Conservation (phyloP, 768 basidiomycete species). For the Astraeus odoratus region DNA sequence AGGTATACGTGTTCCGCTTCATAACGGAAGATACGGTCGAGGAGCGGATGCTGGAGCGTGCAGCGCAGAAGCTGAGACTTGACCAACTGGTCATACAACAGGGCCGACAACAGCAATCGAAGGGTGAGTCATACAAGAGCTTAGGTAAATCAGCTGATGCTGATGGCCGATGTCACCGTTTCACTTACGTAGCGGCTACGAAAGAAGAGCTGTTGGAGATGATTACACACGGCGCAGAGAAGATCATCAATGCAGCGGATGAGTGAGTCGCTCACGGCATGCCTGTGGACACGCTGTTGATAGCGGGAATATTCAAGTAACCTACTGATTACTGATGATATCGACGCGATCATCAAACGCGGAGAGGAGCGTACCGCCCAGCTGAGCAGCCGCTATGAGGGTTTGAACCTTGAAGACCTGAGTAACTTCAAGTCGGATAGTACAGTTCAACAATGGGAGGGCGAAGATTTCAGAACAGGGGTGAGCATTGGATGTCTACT, state of each 20-base stretch:
- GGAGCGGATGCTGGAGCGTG: conserved; percentile 90
- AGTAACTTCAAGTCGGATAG: conserved; percentile 96
- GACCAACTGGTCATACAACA: conserved; percentile 98
- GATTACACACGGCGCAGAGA: conserved; percentile 97
- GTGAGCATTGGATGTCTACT: conserved; percentile 35
- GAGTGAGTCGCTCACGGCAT: conserved; percentile 64
- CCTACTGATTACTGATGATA: conserved; percentile 77
- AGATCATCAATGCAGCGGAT: conserved; percentile 80
- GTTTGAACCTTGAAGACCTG: conserved; percentile 87
- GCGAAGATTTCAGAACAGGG: conserved; percentile 82
- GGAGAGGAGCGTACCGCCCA: conserved; percentile 89
- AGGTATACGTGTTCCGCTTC: conserved; percentile 96
- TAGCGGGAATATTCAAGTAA: conserved; percentile 32
- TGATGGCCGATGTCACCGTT: neutral
- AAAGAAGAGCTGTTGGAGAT: conserved; percentile 97
- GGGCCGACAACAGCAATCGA: conserved; percentile 75
- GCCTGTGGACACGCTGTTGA: no score
- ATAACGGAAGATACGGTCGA: conserved; percentile 95
- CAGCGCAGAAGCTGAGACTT: conserved; percentile 89
- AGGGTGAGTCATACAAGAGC: conserved; percentile 63
- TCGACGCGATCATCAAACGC: conserved; percentile 85
- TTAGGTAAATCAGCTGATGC: neutral
- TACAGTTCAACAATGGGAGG: conserved; percentile 91
- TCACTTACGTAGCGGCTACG: conserved; percentile 55
- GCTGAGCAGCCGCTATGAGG: conserved; percentile 88